Base-by-base conservation (phyloP, 805 yeast species). In the Danielia reshetovae region DNA sequence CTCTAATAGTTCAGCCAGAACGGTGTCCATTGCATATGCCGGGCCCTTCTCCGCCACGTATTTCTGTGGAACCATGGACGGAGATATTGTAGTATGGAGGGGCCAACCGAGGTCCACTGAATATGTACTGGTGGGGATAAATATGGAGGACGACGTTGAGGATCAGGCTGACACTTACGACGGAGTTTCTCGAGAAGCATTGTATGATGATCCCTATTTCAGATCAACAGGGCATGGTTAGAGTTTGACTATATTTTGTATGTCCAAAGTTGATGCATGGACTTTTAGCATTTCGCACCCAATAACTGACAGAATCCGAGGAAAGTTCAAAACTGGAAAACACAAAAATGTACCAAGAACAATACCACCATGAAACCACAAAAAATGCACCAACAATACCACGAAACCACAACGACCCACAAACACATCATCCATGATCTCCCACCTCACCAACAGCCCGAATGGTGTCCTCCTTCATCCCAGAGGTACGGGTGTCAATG, bases 41-140 rank as follows among this genome's bases (percentile, higher is more conserved):
- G 74, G 76, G 0, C 59, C 67, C 2, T 66, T 63, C 32, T 50
- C 65, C 14, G 67, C 63, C 6, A 67, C 69, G 15, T 78, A 72
- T 44, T 74, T 52, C 43, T 70, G 82, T 18, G 89, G 88, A 1
- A 74, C 82, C 2, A 68, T 72, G 38, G 86, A 82, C 43, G 93
- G 93, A 2, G 73, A 74, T 18, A 77, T 84, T 1, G 49, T 74
- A 0, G 58, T 61, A 1, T 84, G 88, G 87, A 31, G 38, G n/a
- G 43, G 46, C 3, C 39, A 37, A 18, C 26, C 36, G 13, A 26
- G 32, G 10, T 10, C 13, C 3, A 33, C 33, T 23, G 32, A 29
- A 6, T 5, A 18, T 3, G 30, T 12, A 5, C 16, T 13, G 8
- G 17, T 18, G 4, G 24, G 6, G 16, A 12, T 9, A 7, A 8